Evolutionary conservation across 2,329 filamentous ascomycete genomes (phyloP), one percentile per base, ranked within the genome.

Genomic region (Calonectria crousiana): DNA sequence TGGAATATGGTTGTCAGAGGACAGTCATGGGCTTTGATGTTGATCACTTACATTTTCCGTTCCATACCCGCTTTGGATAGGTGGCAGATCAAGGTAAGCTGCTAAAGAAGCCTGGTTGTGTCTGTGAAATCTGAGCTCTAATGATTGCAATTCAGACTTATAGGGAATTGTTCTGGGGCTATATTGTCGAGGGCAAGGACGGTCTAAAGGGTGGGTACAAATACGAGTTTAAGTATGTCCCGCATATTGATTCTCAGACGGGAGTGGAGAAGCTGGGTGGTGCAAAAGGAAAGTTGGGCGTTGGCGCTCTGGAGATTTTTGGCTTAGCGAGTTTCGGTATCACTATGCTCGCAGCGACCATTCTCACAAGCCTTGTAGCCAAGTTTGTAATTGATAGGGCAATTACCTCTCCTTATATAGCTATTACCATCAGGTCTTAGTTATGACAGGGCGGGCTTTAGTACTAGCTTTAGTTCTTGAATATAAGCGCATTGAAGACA

Each of bases 201-300:
- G 53, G 36, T 4, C 26, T 70, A 4, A 65, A 70, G 6, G 68
- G 68, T n/a, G 68, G 68, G 14, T 70, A 70, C 36, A 65, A 41
- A 8, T 70, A 70, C 26, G 68, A 70, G 18, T 70, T 70, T 32
- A 62, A 70, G 49, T 70, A 70, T n/a, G 68, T 70, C 10, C 68
- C 68, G 1, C 38, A 64, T 3, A n/a, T 32, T 11, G 68, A 38
- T 6, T n/a, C 53, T 18, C 41, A 70, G 38, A 70, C 68, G 14
- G 68, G 56, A 34, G 34, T 32, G 9, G 68, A 70, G 20, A 65
- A 65, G 41, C n/a, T 44, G 9, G 68, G 11, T 11, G 10, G 32
- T 11, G 10, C 53, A n/a, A 23, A 23, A 34, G 13, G 3, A 11
- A 49, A 28, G 16, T 10, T 26, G 6, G 23, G 58, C 9, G 32